Conservation (phyloP, 306 rosid species). For the Leucaena leucocephala region DNA sequence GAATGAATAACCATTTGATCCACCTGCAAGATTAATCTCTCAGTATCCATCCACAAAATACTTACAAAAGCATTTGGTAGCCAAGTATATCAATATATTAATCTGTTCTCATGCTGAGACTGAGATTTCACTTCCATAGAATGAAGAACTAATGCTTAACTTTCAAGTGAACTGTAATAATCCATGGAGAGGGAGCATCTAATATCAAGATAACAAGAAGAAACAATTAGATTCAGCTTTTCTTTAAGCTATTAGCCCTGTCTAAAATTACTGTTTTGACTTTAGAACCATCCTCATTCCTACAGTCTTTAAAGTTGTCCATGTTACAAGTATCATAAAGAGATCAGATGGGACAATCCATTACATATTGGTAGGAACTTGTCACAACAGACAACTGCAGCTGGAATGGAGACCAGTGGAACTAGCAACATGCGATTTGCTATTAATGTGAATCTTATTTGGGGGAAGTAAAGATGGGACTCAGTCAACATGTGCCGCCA, state of each 20-base stretch:
- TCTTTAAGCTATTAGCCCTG: background rate
- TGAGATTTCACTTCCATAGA: slow-evolving; percentile 8
- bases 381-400: background rate
- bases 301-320: slow-evolving; percentile 3
- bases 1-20: slow-evolving; percentile 99
- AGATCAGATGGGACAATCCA: background rate
- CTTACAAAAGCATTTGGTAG: slow-evolving; percentile 22
- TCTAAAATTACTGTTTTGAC: background rate
- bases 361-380: background rate
- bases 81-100: background rate
- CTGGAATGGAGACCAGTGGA: background rate
- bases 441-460: background rate
- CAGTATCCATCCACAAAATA: slow-evolving; percentile 30
- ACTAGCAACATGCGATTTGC: background rate
- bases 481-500: background rate
- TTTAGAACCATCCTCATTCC: slow-evolving; percentile 7
- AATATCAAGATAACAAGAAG: slow-evolving; percentile 7
- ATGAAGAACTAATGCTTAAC: background rate
- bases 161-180: slow-evolving; percentile 12
- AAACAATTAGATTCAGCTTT: slow-evolving; percentile 2
- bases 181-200: slow-evolving; percentile 1
- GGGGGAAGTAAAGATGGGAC: background rate
- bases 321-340: slow-evolving; percentile 2
- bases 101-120: slow-evolving; percentile 22
- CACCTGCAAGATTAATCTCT: slow-evolving; percentile 54